phyloP scores from a whole-genome alignment of 768 basidiomycete species.

The Boletus sp. region DNA sequence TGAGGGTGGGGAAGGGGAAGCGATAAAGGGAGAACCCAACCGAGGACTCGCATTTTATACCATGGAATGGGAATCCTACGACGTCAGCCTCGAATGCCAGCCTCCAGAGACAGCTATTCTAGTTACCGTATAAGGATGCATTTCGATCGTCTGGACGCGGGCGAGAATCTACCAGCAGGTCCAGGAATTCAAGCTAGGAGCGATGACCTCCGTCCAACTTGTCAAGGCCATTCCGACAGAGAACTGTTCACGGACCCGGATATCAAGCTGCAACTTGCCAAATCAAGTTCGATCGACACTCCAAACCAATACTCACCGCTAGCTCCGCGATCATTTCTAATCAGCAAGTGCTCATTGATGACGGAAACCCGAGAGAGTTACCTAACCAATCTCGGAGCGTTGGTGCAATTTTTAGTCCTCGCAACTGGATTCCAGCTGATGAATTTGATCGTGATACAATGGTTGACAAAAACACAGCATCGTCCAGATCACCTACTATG shows the following conservation, averaged over 20 bases:
- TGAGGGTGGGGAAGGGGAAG: conserved; percentile 5
- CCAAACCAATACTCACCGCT: conserved; percentile 16
- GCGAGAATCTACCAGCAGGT: not conserved
- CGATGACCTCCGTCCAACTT: not conserved
- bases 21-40: conserved; percentile 3
- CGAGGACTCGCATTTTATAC: conserved; percentile 27
- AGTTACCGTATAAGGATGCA: conserved; percentile 11
- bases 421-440: conserved; percentile 13
- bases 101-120: conserved; percentile 22
- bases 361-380: not conserved
- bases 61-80: conserved; percentile 11
- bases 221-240: not conserved
- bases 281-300: conserved; percentile 22
- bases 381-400: not conserved
- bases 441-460: conserved; percentile 19
- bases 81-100: conserved; percentile 21
- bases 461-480: conserved; percentile 14
- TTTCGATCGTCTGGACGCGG: conserved; percentile 7
- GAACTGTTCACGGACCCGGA: not conserved
- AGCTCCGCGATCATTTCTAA: not conserved
- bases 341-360: not conserved
- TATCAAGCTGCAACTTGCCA: conserved; percentile 1
- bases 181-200: conserved; percentile 11
- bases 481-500: conserved; percentile 23
- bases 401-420: not conserved